Evolutionary conservation across 2,329 filamentous ascomycete species (phyloP), one percentile per base, ranked within the genome.

Genomic region (Torrubiella hemipterigena): DNA sequence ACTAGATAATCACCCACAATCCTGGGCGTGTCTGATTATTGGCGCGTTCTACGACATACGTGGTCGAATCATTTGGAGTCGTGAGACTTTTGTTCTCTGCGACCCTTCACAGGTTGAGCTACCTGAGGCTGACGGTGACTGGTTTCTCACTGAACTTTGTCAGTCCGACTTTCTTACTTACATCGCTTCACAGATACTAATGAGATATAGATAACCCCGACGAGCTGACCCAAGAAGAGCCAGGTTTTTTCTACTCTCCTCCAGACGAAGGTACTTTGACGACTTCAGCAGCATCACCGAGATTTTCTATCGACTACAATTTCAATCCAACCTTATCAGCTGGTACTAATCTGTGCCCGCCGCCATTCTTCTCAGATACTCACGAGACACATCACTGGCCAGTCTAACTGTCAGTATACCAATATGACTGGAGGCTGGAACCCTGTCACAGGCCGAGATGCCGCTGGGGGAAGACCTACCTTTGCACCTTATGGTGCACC

Each of bases 1-100:
- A 51, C 49, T 12, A 46, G 43, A 3, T 45, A 50, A 16, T 42
- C 47, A 4, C 49, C 45, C 1, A 54, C n/a, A n/a, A n/a, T n/a
- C 43, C 35, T 67, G 61, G 59, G 63, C 58, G 12, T 66, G 56
- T 55, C 51, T 69, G 28, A 50, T 65, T 15, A 50, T 65, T 11
- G 64, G 55, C 0, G 56, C 56, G 1, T 69, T 67, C 32, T 66
- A 63, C 45, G 61, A 69, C 48, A 32, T 38, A 2, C 33, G 55
- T 8, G 54, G 56, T 25, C 48, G 45, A 20, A 44, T 55, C 4
- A 35, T 69, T 23, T 69, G 63, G 62, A 65, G 62, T 27, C 60
- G 52, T 1, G 55, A 67, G 44, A 33, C 65, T 14, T 59, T 68
- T 17, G 35, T 58, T 16, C 52, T 49, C 7, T 49, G 47, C 6